Conservation (phyloP, 1,139 yeast genomes). For the Geotrichum fermentans region DNA sequence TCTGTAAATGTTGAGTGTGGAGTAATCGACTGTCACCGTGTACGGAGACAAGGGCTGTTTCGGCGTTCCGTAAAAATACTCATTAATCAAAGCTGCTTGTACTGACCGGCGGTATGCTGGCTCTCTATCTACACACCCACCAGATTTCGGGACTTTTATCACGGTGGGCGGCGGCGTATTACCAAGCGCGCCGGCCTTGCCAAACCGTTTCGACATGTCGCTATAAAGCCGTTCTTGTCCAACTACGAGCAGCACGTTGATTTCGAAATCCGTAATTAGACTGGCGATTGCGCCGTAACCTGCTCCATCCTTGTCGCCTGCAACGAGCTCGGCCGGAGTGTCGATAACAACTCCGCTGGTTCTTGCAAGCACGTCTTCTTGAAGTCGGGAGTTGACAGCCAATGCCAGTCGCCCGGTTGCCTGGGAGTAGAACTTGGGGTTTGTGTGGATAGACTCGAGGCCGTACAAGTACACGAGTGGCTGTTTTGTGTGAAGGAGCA, state of each 20-base stretch:
- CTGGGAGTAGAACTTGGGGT: constrained; percentile 56
- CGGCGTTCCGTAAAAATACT: constrained; percentile 80
- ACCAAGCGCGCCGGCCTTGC: constrained; percentile 15
- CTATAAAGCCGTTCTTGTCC: constrained; percentile 52
- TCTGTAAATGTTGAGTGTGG: constrained; percentile 48
- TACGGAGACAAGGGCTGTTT: constrained; percentile 72
- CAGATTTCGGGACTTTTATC: constrained; percentile 62
- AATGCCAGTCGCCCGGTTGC: constrained; percentile 55
- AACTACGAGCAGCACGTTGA: constrained; percentile 37
- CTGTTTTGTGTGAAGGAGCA: constrained; percentile 76
- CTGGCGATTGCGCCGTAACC: constrained; percentile 50
- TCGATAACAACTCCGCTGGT: constrained; percentile 72
- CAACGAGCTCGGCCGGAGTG: constrained; percentile 52
- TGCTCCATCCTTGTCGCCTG: constrained; percentile 43
- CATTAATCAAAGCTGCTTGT: constrained; percentile 74
- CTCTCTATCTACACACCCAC: constrained; percentile 72
- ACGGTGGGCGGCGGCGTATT: constrained; percentile 39
- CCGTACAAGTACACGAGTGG: constrained; percentile 84
- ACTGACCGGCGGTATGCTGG: constrained; percentile 61
- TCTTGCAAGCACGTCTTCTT: constrained; percentile 46
- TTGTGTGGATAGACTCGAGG: constrained; percentile 53
- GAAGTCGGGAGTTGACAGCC: constrained; percentile 53
- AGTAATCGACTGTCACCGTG: constrained; percentile 52
- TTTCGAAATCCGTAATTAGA: constrained; percentile 57
- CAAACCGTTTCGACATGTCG: constrained; percentile 53